Evolutionary conservation across 2,329 filamentous ascomycete genomes (phyloP).

Genomic region (Ascochyta pisi): DNA sequence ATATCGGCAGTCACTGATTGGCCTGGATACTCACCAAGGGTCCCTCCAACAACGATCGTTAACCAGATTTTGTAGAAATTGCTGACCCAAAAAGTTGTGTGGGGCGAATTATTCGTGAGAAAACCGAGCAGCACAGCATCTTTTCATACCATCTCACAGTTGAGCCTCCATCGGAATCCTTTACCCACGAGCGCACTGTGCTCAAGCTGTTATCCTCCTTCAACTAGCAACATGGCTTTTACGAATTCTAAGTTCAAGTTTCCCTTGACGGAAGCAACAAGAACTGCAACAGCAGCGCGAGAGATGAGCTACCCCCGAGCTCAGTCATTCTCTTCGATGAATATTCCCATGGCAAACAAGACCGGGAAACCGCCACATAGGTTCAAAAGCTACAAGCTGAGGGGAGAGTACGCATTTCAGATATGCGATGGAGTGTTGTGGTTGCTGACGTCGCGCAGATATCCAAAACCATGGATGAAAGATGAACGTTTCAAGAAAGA

Average conservation of each 20-base stretch:
- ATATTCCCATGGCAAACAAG: background rate
- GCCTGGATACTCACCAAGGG: too few species aligned
- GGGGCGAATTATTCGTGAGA: background rate
- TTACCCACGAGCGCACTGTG: too few species aligned
- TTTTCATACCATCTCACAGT: too few species aligned
- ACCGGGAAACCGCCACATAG: background rate
- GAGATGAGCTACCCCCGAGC: background rate
- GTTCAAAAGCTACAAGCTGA: background rate
- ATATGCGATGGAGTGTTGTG: too few species aligned
- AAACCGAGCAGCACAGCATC: background rate
- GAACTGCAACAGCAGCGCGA: background rate
- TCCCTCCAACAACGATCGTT: too few species aligned
- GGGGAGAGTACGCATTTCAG: background rate
- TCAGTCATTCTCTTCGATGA: background rate
- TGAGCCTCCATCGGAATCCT: too few species aligned
- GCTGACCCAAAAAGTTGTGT: too few species aligned
- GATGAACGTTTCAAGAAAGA: background rate
- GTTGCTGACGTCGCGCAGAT: background rate
- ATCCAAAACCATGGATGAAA: slow-evolving; percentile 1
- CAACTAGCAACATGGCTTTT: background rate
- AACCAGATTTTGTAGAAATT: too few species aligned
- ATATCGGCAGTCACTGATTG: too few species aligned
- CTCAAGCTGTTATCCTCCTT: background rate
- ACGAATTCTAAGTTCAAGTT: background rate
- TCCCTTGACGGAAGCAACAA: background rate